Base-by-base conservation (phyloP, 2,329 filamentous ascomycete genomes). In the Cercospora canescens region DNA sequence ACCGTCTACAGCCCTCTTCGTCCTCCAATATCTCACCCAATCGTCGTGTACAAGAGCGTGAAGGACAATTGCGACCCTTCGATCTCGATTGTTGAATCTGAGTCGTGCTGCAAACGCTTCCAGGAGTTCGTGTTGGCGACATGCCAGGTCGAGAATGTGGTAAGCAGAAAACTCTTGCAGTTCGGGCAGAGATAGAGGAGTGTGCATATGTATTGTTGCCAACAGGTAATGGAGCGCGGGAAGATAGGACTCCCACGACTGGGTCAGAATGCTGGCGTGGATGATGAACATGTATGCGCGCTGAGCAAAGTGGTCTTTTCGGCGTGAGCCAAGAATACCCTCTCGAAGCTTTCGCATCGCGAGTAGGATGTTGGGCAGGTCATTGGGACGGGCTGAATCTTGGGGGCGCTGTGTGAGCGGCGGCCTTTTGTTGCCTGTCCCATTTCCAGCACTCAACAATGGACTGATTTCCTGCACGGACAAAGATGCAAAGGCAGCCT, bases 291-390 rank as follows among this genome's bases (percentile, higher is more conserved):
- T 88, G 79, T 98, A 97, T 16, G 89, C 92, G 72, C 93, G 89
- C n/a, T 91, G 88, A 1, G 94, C 89, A 79, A 99, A 99, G 60
- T 87, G 83, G 75, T 97, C 91, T 37, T 85, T 82, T 21, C 94
- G 88, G 61, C 88, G 87, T 8, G 91, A 89, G 12, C 92, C 92
- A 2, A 96, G 87, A 56, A 98, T 89, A 26, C 90, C 94, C 81
- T 99, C 95, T 64, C 95, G 89, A 34, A 99, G 87, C 78, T 97
- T 98, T 68, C 95, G 89, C 76, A 98, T 89, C 3, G 94, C 92
- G 73, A 91, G 87, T 62, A 97, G 84, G 60, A 98, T 88, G 21
- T 87, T 87, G 2, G 89, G 86, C 32, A 97, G 85, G 70, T 91
- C 88, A 70, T 87, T 86, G 12, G 86, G 85, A 64, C 85, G 82